A percentile compares a stretch with the other conserved stretches of the same genome.
Conservation (phyloP, 2,329 filamentous ascomycete species). For the Talaromyces albobiverticillius region DNA sequence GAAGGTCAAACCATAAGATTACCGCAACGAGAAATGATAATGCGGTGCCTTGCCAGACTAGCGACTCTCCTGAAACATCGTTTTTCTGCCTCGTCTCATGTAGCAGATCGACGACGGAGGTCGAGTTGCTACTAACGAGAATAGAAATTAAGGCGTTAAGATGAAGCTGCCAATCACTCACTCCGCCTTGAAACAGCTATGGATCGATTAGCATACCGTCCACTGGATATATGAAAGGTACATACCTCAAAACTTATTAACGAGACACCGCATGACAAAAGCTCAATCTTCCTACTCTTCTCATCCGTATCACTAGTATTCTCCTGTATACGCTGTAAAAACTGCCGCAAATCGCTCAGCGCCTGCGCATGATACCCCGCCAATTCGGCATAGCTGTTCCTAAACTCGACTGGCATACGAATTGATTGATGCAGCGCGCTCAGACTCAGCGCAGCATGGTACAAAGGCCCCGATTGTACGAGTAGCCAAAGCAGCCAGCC, state of each 20-base stretch:
- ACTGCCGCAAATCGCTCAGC: constrained; percentile 14
- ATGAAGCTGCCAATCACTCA: constrained; percentile 18
- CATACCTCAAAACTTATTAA: constrained; percentile 20
- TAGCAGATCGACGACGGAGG: constrained; percentile 1
- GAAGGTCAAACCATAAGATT: constrained; percentile 17
- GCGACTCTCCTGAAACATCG: not conserved
- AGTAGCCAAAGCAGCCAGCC: constrained; percentile 18
- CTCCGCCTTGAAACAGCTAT: constrained; percentile 18
- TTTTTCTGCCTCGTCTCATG: not conserved
- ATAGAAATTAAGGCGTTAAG: constrained; percentile 16
- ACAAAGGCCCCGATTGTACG: constrained; percentile 15
- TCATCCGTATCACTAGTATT: constrained; percentile 5
- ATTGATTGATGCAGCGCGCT: constrained; percentile 17
- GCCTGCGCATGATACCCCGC: constrained; percentile 16
- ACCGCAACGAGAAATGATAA: constrained; percentile 15
- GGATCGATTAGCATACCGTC: not conserved
- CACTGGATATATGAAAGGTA: too few relatives aligned
- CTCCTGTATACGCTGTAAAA: constrained; percentile 14
- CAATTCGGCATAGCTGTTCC: constrained; percentile 14
- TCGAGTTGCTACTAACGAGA: constrained; percentile 2
- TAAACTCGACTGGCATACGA: constrained; percentile 4
- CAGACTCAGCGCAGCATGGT: constrained; percentile 18
- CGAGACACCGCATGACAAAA: constrained; percentile 17
- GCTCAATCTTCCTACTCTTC: constrained; percentile 12
- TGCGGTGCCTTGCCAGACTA: constrained; percentile 11